Base-by-base conservation (phyloP, 2,329 filamentous ascomycete genomes). In the Chaetomium sp. region DNA sequence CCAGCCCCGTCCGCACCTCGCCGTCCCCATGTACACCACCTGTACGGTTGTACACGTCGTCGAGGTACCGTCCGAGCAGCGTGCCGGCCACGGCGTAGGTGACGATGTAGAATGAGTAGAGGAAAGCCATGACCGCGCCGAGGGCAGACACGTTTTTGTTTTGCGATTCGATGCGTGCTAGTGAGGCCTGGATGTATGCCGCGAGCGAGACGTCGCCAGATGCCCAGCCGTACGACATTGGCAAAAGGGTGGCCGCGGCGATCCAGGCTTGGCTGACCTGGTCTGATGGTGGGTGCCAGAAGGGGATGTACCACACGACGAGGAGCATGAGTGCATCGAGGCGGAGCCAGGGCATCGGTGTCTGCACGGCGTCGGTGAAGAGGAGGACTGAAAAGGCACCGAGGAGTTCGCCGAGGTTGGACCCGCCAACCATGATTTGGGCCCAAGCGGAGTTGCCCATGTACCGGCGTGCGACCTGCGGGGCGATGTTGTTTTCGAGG, bases 311-410 rank as follows among this genome's bases (percentile, higher is more conserved):
- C 76, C 76, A 79, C 4, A 78, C 71, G 33, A 77, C 72, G 4
- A 77, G 62, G 32, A 79, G 62, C 51, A 73, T 68, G 37, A 77
- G 57, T 2, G 75, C 71, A 56, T 79, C 76, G 6, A 77, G 62
- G 10, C 76, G 73, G 36, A 79, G 67, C 76, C 76, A 79, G 1
- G 75, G 76, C 57, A 79, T 76, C 2, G 76, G 76, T 1, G 76
- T 79, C 34, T 72, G 69, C 52, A 79, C 68, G 44, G 74, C 59
- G 49, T 77, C 76, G 43, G 74, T 76, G 60, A 77, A 75, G 41
- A 79, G 65, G 64, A 79, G 75, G 33, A 79, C 76, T 54, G 72
- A 72, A 8, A 75, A 62, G 2, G 76, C 75, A 14, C 76, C 76
- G 7, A 78, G 64, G 2, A 79, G 67, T 61, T 79, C 76, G 47